A percentile compares a stretch with the other conserved stretches of the same genome.
Evolutionary conservation across 495 filamentous ascomycete species (phyloP).

Genomic region (Penicillium nucicola): DNA sequence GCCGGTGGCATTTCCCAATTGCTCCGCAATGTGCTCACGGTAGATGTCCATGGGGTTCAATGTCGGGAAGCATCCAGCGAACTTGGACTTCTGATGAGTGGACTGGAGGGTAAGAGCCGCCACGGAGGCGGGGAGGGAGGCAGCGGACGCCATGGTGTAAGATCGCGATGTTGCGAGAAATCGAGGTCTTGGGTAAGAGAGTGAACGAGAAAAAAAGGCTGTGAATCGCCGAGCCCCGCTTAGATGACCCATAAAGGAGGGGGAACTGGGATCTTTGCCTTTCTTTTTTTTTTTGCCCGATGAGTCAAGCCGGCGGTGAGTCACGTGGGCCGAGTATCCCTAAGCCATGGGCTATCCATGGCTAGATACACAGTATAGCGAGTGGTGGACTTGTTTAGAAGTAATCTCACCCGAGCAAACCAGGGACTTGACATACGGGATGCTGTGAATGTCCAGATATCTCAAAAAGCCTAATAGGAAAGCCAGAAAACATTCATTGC

Average conservation of each 20-base stretch:
- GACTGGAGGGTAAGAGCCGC: conserved; percentile 41
- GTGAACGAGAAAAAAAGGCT: conserved; percentile 26
- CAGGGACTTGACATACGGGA: too few relatives aligned
- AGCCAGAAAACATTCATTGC: too few relatives aligned
- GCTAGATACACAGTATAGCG: too few relatives aligned
- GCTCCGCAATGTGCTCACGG: conserved; percentile 73
- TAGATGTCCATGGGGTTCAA: conserved; percentile 87
- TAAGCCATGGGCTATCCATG: too few relatives aligned
- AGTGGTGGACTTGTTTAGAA: too few relatives aligned
- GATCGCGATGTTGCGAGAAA: conserved; percentile 8
- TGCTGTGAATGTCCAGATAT: too few relatives aligned
- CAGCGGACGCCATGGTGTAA: conserved; percentile 33
- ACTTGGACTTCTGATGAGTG: conserved; percentile 36
- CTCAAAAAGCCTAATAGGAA: too few relatives aligned
- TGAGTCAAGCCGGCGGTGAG: conserved; percentile 36
- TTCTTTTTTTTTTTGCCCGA: conserved; percentile 28
- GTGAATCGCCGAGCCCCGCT: conserved; percentile 45
- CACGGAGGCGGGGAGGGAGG: conserved; percentile 32
- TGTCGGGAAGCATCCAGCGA: conserved; percentile 54
- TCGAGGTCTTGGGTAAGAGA: conserved; percentile 3
- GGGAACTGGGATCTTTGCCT: conserved; percentile 26
- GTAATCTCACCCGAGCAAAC: too few relatives aligned
- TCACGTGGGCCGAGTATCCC: neutral
- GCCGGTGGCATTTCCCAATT: conserved; percentile 67
- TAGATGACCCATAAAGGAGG: conserved; percentile 46